Evolutionary conservation across 2,329 filamentous ascomycete species (phyloP), one percentile per base, ranked within the genome.

Genomic region (Fusarium sp.): DNA sequence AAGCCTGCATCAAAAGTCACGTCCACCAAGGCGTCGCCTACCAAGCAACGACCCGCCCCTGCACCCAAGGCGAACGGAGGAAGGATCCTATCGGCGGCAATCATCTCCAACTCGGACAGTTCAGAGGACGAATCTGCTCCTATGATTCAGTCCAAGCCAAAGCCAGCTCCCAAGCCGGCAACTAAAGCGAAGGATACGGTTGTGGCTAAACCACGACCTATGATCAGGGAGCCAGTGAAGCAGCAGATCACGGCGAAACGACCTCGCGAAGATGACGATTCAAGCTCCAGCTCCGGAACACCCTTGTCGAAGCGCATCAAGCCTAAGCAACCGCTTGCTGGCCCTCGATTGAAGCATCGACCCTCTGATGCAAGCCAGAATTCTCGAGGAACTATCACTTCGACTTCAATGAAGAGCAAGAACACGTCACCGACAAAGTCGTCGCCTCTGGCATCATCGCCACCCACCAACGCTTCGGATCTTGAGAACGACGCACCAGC

Each of bases 391-490:
- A 76, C 69, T 3, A 66, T 64, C 16, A 73, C 65, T 11, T 81
- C 81, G 3, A 82, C 84, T 8, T 83, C 83, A 2, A 77, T 81
- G 49, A 86, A 83, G 76, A 82, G 80, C 75, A 87, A 87, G 77
- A 81, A 84, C 66, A 89, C 85, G 1, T 89, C 88, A 9, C 88
- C 88, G 1, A 82, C 83, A 53, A 91, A 91, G 76, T 90, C 89
- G 4, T 91, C 89, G 12, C 89, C 89, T 6, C 81, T 91, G 20
- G 88, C 88, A n/a, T 88, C 88, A 3, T 90, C 89, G 9, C 88
- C 89, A 15, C 89, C 89, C 0, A 90, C 89, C 10, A 91, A 90
- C 68, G 89, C 88, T 2, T 90, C 88, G 2, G 89, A 91, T 61
- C 79, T 90, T 40, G 88, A 89, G 30, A 81, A 84, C 70, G 72